Evolutionary conservation across 1,139 yeast genomes (phyloP), one percentile per base, ranked within the genome.

Genomic region (Candida buenavistaensis): DNA sequence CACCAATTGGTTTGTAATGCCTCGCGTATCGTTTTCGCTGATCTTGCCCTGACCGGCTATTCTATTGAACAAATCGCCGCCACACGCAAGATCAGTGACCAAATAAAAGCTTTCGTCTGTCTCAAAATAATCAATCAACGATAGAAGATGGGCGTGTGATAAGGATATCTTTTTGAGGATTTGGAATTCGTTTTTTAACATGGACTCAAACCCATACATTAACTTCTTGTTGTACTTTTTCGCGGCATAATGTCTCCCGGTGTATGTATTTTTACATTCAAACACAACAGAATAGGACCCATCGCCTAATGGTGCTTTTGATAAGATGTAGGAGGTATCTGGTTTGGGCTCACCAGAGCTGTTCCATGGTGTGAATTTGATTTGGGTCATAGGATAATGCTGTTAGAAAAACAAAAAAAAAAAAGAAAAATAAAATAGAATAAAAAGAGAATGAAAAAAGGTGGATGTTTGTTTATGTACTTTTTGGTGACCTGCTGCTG

Each of bases 41-140:
- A 76, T 64, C 23, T 45, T 33, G 4, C 35, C 35, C 57, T 75
- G 61, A 35, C 68, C 59, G 30, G 75, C 67, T 32, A 85, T 77
- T 28, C 79, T 58, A 44, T 78, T 78, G 52, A 80, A 85, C 33
- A 85, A 62, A 50, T 86, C 95, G 14, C 86, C 85, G 12, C 87
- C 87, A 26, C 61, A 59, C 21, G 88, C 86, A 34, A 82, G 60
- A 48, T 81, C 86, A 1, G 89, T 82, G 30, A 83, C 76, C 35
- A 83, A 58, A 38, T 77, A 82, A 23, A 82, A 59, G 43, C 70
- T 67, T 33, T 77, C 72, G 11, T 68, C 64, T 1, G 90, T 82
- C 51, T 83, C 89, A 52, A 83, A 83, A 53, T 75, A 80, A 55
- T 84, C 92, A 10, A 78, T 69, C 36, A 84, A 59, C 23, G 82